Percentiles rank a stretch among this genome's conserved stretches.
phyloP scores from a whole-genome alignment of 2,329 filamentous ascomycete genomes.

The Pseudogymnoascus sp. region DNA sequence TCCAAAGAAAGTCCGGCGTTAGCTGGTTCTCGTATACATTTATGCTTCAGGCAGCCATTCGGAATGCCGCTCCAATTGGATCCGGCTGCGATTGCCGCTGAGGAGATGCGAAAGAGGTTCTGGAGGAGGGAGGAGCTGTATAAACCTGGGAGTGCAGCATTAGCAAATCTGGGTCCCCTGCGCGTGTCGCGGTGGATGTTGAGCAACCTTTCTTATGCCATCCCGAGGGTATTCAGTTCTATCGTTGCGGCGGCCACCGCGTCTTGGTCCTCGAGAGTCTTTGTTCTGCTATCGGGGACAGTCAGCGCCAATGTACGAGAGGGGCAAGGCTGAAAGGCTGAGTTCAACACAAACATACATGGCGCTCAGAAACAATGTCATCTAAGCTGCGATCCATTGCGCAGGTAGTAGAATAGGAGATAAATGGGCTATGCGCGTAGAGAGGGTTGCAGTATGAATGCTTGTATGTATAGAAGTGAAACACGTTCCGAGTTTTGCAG shows the following conservation, averaged over 20 bases:
- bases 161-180: slow-evolving; percentile 13
- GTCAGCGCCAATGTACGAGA: slow-evolving; percentile 1
- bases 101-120: slow-evolving; percentile 18
- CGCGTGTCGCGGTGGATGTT: not conserved
- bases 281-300: slow-evolving; percentile 8
- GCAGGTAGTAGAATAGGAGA: not conserved
- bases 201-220: slow-evolving; percentile 78
- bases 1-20: slow-evolving; percentile 38
- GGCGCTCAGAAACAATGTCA: slow-evolving; percentile 56
- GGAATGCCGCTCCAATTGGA: slow-evolving; percentile 19
- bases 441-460: slow-evolving; percentile 1
- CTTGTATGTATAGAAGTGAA: not conserved
- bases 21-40: slow-evolving; percentile 34
- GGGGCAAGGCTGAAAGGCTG: not conserved
- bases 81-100: slow-evolving; percentile 17
- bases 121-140: slow-evolving; percentile 30
- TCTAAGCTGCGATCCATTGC: slow-evolving; percentile 59
- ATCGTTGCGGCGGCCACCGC: slow-evolving; percentile 28
- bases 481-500: slow-evolving; percentile 5
- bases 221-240: slow-evolving; percentile 60
- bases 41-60: not conserved
- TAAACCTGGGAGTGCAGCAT: slow-evolving; percentile 25
- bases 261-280: slow-evolving; percentile 25
- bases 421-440: not conserved
- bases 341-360: slow-evolving; percentile 37